Percentiles rank a stretch among this genome's conserved stretches.
Conservation (phyloP, 371 early-diverging fungal genomes). For the Syncephalis plumigaleata region DNA sequence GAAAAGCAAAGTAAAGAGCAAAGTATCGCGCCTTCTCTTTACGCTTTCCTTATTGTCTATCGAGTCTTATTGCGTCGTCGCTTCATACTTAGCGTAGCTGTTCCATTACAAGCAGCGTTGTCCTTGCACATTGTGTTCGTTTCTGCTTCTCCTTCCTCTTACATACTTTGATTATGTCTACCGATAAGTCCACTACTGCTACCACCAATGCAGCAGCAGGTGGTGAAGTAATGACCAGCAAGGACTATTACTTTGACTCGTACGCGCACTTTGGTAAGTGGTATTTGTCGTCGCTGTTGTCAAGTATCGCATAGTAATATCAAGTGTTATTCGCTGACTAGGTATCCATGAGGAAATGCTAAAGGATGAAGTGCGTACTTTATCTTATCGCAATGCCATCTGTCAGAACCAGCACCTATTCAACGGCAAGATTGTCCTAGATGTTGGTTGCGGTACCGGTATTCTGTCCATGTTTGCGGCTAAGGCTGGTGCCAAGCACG, state of each 20-base stretch:
- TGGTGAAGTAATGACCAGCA: slow-evolving; percentile 34
- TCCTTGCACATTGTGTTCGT: too few species aligned
- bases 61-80: too few species aligned
- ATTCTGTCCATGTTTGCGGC: slow-evolving; percentile 98
- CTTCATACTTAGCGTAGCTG: too few species aligned
- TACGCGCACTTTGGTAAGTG: slow-evolving; percentile 88
- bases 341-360: slow-evolving; percentile 73
- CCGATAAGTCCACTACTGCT: neutral
- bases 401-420: slow-evolving; percentile 87
- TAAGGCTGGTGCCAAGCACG: slow-evolving; percentile 85
- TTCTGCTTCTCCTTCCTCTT: too few species aligned
- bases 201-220: neutral
- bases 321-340: slow-evolving; percentile 8
- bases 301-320: too few species aligned
- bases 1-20: too few species aligned
- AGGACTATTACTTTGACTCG: slow-evolving; percentile 93
- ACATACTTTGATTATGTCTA: neutral
- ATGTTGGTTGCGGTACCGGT: slow-evolving; percentile 97
- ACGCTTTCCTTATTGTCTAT: too few species aligned
- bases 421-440: slow-evolving; percentile 92
- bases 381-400: slow-evolving; percentile 82
- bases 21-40: too few species aligned
- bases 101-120: too few species aligned
- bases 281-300: slow-evolving; percentile 16
- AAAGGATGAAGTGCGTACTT: slow-evolving; percentile 91